Conservation (phyloP, 176 grass and related monocot genomes). For the Eremochloa ophiuroides region DNA sequence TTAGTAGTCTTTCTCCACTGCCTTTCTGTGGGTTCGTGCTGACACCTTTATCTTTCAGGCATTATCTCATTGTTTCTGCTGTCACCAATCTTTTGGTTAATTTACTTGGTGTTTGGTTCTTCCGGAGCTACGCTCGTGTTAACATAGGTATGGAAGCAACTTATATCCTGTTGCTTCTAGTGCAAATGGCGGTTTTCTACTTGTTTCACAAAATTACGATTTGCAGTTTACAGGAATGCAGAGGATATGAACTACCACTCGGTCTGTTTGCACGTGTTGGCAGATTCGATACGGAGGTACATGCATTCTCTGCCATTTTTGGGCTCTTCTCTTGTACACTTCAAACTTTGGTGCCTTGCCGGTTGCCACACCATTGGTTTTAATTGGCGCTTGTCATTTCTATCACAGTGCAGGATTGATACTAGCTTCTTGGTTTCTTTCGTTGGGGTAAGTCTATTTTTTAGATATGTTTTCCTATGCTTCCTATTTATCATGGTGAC, state of each 20-base stretch:
- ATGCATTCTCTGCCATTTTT: neutral
- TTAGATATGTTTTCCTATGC: neutral
- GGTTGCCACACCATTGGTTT: neutral
- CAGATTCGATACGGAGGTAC: slow-evolving; percentile 94
- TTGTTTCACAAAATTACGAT: neutral
- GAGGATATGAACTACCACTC: slow-evolving; percentile 99
- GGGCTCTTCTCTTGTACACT: slow-evolving; percentile 3
- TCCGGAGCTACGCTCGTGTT: slow-evolving; percentile 83
- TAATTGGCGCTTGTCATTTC: slow-evolving; percentile 4
- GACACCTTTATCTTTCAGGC: slow-evolving; percentile 40
- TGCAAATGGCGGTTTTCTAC: neutral
- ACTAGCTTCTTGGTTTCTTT: slow-evolving; percentile 95
- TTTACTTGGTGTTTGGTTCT: slow-evolving; percentile 96
- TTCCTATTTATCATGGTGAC: neutral
- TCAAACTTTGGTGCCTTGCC: neutral
- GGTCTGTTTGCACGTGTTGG: slow-evolving; percentile 87
- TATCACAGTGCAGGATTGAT: slow-evolving; percentile 95
- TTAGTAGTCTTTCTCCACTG: neutral
- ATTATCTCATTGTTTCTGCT: slow-evolving; percentile 91
- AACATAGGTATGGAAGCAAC: slow-evolving; percentile 57
- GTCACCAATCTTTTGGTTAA: slow-evolving; percentile 98
- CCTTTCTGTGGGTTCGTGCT: neutral
- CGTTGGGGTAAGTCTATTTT: slow-evolving; percentile 60
- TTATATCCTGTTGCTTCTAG: neutral
- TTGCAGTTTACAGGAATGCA: slow-evolving; percentile 83